A percentile compares a stretch with the other conserved stretches of the same genome.
Evolutionary conservation across 1,284 basidiomycete species (phyloP).

Genomic region (Volvariella surrecta): DNA sequence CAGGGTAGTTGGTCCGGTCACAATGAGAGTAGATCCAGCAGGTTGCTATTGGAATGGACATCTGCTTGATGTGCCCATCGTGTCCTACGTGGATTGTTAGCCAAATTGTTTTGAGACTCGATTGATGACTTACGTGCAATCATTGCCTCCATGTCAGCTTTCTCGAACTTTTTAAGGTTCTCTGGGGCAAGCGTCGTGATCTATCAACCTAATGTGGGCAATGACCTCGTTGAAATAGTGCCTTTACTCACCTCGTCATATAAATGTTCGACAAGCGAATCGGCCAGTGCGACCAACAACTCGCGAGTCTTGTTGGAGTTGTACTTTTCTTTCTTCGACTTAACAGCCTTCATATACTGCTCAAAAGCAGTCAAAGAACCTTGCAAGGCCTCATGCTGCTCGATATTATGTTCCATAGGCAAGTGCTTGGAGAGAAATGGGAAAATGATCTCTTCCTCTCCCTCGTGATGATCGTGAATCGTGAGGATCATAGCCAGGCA

Average conservation of each 20-base stretch:
- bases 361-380: conserved; percentile 22
- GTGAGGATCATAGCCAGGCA: conserved; percentile 9
- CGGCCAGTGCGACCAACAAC: conserved; percentile 14
- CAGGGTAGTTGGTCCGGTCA: conserved; percentile 12
- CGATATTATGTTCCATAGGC: conserved; percentile 17
- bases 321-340: conserved; percentile 11
- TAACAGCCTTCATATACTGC: conserved; percentile 23
- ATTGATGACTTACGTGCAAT: conserved; percentile 10
- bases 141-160: conserved; percentile 13
- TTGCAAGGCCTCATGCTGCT: conserved; percentile 18
- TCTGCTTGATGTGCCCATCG: conserved; percentile 10
- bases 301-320: conserved; percentile 13
- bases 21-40: conserved; percentile 16
- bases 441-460: conserved; percentile 19
- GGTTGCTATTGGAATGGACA: conserved; percentile 14
- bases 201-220: too few species aligned
- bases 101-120: neutral
- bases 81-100: conserved; percentile 6
- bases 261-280: conserved; percentile 9
- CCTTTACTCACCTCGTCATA: conserved; percentile 13
- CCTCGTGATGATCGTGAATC: conserved; percentile 18
- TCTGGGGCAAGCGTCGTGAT: conserved; percentile 18
- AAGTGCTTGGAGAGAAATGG: conserved; percentile 15
- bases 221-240: too few species aligned
- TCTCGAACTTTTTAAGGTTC: conserved; percentile 12